Evolutionary conservation across 2,329 filamentous ascomycete species (phyloP), one percentile per base, ranked within the genome.

Genomic region (Chlorencoelia australis): DNA sequence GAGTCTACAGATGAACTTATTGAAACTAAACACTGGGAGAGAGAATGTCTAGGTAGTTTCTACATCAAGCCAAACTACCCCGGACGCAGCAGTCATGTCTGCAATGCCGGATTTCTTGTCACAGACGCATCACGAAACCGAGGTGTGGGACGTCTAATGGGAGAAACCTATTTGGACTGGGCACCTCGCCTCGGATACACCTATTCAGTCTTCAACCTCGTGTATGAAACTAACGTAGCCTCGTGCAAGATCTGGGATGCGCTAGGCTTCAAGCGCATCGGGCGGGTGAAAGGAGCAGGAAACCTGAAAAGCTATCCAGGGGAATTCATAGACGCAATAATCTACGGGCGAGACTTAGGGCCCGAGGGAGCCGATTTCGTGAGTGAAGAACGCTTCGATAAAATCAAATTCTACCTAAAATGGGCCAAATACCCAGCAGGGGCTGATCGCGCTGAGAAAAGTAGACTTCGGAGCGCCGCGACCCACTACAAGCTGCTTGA

Each of bases 391-490:
- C 84, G 91, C 50, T 96, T 96, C 68, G 89, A 95, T 68, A 95
- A 95, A 69, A 96, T 96, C 59, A 82, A 88, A 55, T 96, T 84
- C 68, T 96, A 96, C 63, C 77, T 96, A 56, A 93, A 94, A 63
- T 86, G 88, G 59, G 82, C 81, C 55, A 86, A 88, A 60, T 96
- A 98, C 60, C 91, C 91, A 41, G 79, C 81, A 52, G 89, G 88
- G 44, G 88, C 89, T 56, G 87, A 95, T 67, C 77, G 89, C 41
- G 88, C 88, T 39, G 91, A 96, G 62, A 96, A 96, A 73, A 89
- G 82, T 63, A 82, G 89, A 51, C 75, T 98, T 39, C 77, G 91
- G 51, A 94, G 84, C 61, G 88, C 89, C 31, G 88, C 88, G 26
- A 94, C 87, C 14, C 89, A 96, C 62, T 96, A 96, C 67, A 91